Percentiles rank a stretch among this genome's conserved stretches.
phyloP scores from a whole-genome alignment of 2,329 filamentous ascomycete genomes.

The Hymenoscyphus occultus region DNA sequence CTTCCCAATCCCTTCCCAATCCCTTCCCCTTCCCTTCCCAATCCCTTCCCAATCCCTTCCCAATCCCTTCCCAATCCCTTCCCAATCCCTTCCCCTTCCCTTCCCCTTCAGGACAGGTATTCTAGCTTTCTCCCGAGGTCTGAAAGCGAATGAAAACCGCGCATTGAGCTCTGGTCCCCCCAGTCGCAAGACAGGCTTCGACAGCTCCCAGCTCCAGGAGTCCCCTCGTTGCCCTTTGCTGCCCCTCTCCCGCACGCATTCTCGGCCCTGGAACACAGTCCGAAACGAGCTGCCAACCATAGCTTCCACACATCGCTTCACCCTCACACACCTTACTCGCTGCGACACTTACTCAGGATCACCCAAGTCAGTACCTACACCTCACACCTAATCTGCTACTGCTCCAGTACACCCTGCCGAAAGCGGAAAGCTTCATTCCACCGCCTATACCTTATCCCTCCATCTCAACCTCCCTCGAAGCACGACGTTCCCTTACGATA shows the following conservation, averaged over 20 bases:
- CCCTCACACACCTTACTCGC: constrained; percentile 9
- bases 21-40: too few relatives aligned
- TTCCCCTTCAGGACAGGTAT: too few relatives aligned
- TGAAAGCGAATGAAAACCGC: too few relatives aligned
- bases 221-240: background rate
- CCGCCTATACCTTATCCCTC: background rate
- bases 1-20: too few relatives aligned
- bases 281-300: constrained; percentile 11
- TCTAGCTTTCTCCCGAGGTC: too few relatives aligned
- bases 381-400: too few relatives aligned
- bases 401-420: background rate
- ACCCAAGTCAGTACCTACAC: background rate
- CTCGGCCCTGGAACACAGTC: constrained; percentile 7
- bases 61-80: too few relatives aligned
- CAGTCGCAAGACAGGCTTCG: too few relatives aligned
- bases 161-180: too few relatives aligned
- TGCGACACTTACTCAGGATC: constrained; percentile 3
- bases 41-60: too few relatives aligned
- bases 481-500: background rate
- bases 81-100: too few relatives aligned
- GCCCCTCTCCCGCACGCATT: constrained; percentile 7
- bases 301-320: constrained; percentile 5
- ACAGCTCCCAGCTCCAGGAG: background rate
- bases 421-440: constrained; percentile 1
- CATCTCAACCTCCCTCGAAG: background rate